A percentile compares a stretch with the other conserved stretches of the same genome.
These are phyloP conservation scores for Coemansia sp. DNA, from an alignment of 192 early-diverging fungal genomes.

Conservation along the genomic window DNA sequence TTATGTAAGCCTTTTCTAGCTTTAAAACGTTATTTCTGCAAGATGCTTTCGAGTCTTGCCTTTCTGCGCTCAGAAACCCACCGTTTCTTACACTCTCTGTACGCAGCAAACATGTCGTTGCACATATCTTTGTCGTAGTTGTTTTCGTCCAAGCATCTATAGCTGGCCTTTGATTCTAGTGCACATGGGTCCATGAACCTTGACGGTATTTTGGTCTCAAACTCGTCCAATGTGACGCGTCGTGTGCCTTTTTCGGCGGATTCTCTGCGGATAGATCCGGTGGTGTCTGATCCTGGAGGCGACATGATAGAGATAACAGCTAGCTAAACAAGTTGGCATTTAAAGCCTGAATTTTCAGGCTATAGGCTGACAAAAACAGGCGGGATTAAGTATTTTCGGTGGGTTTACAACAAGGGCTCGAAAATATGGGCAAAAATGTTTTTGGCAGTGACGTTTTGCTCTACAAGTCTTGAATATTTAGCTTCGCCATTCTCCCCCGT, in stretches of 20 bases:
- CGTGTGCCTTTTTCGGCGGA: slow-evolving; percentile 29
- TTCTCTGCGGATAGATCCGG: slow-evolving; percentile 25
- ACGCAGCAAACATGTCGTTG: slow-evolving; percentile 34
- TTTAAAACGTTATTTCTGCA: background rate
- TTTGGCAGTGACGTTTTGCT: too few species aligned
- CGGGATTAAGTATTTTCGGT: too few species aligned
- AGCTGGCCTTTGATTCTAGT: slow-evolving; percentile 45
- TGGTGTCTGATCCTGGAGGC: slow-evolving; percentile 14
- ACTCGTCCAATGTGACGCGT: slow-evolving; percentile 39
- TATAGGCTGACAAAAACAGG: too few species aligned
- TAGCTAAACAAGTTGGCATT: too few species aligned
- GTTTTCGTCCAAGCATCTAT: slow-evolving; percentile 48
- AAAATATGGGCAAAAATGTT: too few species aligned
- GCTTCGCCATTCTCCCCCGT: too few species aligned
- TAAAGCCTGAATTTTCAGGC: too few species aligned
- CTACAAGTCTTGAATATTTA: too few species aligned
- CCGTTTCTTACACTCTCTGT: slow-evolving; percentile 50
- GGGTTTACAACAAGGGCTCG: too few species aligned
- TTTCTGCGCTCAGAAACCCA: slow-evolving; percentile 43
- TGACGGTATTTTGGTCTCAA: slow-evolving; percentile 47
- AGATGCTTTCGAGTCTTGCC: slow-evolving; percentile 8
- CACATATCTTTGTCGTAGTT: slow-evolving; percentile 45
- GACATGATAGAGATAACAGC: too few species aligned
- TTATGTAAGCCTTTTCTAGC: too few species aligned
- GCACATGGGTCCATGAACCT: slow-evolving; percentile 52